A percentile compares a stretch with the other conserved stretches of the same genome.
Conservation (phyloP, 2,329 filamentous ascomycete species). For the Aspergillus sp. region DNA sequence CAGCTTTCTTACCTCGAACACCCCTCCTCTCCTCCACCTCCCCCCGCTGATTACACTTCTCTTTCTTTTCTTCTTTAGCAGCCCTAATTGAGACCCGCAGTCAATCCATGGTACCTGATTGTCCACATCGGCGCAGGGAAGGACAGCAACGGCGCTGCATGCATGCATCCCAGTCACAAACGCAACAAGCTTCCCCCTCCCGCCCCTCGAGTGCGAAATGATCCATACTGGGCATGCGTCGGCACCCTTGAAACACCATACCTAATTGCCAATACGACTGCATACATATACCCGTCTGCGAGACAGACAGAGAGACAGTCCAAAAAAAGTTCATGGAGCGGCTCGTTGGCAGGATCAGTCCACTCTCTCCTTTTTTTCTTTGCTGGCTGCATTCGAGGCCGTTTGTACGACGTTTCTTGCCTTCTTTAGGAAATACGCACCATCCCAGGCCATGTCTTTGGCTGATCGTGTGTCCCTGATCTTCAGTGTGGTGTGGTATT, state of each 20-base stretch:
- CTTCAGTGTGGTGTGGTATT: conserved; percentile 10
- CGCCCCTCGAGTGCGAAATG: conserved; percentile 8
- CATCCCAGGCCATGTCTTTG: conserved; percentile 9
- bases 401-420: conserved; percentile 17
- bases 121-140: conserved; percentile 7
- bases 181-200: conserved; percentile 14
- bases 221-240: conserved; percentile 4
- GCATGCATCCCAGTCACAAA: conserved; percentile 21
- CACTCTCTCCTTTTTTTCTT: conserved; percentile 2
- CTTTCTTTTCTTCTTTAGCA: conserved; percentile 3
- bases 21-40: too few relatives aligned
- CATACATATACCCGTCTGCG: not conserved
- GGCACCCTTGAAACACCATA: not conserved
- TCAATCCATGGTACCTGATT: conserved; percentile 6
- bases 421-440: conserved; percentile 13
- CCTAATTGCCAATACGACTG: conserved; percentile 12
- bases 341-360: conserved; percentile 11
- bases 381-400: conserved; percentile 14
- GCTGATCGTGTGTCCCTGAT: conserved; percentile 14
- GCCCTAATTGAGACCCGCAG: conserved; percentile 7
- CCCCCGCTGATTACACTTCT: not conserved
- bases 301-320: not conserved
- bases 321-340: not conserved
- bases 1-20: not conserved
- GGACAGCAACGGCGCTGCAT: conserved; percentile 21